phyloP scores from a whole-genome alignment of 805 yeast species.

The Pichia cephalocereana region DNA sequence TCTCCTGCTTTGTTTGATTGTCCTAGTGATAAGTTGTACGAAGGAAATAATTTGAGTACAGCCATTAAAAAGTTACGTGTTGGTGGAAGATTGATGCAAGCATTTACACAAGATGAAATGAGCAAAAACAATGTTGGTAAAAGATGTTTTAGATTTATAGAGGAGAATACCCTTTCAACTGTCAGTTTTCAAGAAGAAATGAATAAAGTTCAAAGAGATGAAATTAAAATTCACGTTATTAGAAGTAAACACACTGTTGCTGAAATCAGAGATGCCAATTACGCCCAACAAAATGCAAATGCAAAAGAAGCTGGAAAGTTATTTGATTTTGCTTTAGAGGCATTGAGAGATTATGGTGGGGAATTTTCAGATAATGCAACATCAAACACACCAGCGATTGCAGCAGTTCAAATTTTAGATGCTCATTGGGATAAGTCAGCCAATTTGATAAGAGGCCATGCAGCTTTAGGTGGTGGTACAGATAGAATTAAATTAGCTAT shows the following conservation, averaged over 20 bases:
- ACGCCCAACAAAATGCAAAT: constrained; percentile 76
- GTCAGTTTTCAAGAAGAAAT: constrained; percentile 36
- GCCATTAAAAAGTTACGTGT: constrained; percentile 70
- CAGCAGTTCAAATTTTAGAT: constrained; percentile 81
- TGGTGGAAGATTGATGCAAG: constrained; percentile 84
- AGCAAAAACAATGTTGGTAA: constrained; percentile 65
- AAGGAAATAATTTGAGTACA: constrained; percentile 56
- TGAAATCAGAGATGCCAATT: constrained; percentile 66
- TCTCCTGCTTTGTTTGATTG: constrained; percentile 65
- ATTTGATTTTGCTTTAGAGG: constrained; percentile 73
- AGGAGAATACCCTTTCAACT: constrained; percentile 50
- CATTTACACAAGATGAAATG: constrained; percentile 89
- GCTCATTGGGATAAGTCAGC: constrained; percentile 65
- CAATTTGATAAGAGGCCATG: constrained; percentile 69
- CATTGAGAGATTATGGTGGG: constrained; percentile 46
- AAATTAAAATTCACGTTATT: constrained; percentile 73
- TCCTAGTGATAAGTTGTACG: constrained; percentile 43
- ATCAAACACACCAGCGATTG: constrained; percentile 47
- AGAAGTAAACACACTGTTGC: constrained; percentile 56
- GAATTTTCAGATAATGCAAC: constrained; percentile 34
- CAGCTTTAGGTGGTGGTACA: constrained; percentile 88
- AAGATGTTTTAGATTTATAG: constrained; percentile 67
- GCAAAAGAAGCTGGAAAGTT: constrained; percentile 71
- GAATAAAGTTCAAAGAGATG: constrained; percentile 33
- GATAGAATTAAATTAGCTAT: constrained; percentile 69